These are phyloP conservation scores for Fusarium haematococcum DNA, from an alignment of 2,329 filamentous ascomycete genomes.

Conservation along the genomic window DNA sequence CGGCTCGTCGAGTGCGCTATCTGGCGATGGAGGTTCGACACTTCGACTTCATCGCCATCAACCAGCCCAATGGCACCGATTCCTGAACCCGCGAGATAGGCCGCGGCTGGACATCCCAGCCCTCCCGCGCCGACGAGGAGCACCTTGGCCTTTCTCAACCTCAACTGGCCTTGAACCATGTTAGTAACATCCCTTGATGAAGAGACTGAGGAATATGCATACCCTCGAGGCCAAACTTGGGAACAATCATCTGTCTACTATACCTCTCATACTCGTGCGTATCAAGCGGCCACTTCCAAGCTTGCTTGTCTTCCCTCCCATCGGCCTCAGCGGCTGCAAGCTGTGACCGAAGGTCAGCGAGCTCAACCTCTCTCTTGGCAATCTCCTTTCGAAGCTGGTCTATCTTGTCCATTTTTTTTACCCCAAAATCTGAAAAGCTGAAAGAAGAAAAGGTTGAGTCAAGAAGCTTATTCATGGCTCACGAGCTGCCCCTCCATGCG, in stretches of 20 bases:
- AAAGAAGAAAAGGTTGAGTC: background rate
- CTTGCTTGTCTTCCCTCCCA: conserved; percentile 16
- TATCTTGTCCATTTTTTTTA: conserved; percentile 49
- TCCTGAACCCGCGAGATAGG: conserved; percentile 92
- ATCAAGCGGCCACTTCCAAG: conserved; percentile 74
- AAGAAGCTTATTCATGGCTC: background rate
- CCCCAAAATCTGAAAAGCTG: background rate
- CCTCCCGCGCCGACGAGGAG: conserved; percentile 90
- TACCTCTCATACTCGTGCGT: conserved; percentile 86
- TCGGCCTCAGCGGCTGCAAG: conserved; percentile 56
- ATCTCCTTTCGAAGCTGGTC: conserved; percentile 62
- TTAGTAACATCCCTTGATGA: background rate
- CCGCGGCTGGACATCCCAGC: conserved; percentile 89
- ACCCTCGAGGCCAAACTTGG: conserved; percentile 83
- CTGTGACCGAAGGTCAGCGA: conserved; percentile 58
- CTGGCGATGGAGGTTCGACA: conserved; percentile 93
- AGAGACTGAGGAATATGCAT: accelerated
- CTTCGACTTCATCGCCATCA: conserved; percentile 89
- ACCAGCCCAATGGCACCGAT: conserved; percentile 85
- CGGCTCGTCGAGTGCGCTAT: conserved; percentile 80
- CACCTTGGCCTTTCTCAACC: conserved; percentile 76
- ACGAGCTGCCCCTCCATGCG: conserved; percentile 34
- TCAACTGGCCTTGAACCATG: conserved; percentile 73
- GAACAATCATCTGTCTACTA: conserved; percentile 90
- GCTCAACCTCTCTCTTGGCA: conserved; percentile 58